phyloP scores from a whole-genome alignment of 2,329 filamentous ascomycete species.

The Salinomyces thailandicus region DNA sequence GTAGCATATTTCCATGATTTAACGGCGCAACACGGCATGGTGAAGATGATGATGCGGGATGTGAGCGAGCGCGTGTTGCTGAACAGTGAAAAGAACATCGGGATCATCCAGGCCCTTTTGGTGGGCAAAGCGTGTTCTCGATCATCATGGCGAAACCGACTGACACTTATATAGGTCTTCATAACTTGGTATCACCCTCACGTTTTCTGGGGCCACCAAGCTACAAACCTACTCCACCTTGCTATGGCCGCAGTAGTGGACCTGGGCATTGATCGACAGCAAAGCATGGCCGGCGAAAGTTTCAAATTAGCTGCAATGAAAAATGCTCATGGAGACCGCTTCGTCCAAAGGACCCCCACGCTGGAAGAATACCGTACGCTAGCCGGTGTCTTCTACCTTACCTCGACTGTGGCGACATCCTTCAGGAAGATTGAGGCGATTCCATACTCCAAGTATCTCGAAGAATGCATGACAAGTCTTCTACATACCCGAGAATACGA shows the following conservation, averaged over 20 bases:
- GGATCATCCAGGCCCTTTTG: constrained; percentile 20
- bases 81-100: constrained; percentile 22
- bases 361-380: constrained; percentile 20
- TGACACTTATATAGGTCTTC: constrained; percentile 2
- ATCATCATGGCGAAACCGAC: background rate
- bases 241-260: constrained; percentile 20
- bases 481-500: constrained; percentile 16
- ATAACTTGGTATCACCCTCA: constrained; percentile 20
- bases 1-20: constrained; percentile 22
- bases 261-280: constrained; percentile 18
- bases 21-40: constrained; percentile 16
- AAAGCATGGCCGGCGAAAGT: constrained; percentile 6
- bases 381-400: constrained; percentile 19
- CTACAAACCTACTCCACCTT: constrained; percentile 20
- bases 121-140: constrained; percentile 1
- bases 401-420: constrained; percentile 19
- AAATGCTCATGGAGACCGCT: constrained; percentile 6
- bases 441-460: constrained; percentile 18
- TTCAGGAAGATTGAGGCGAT: constrained; percentile 23
- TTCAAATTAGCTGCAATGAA: constrained; percentile 13
- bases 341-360: constrained; percentile 4
- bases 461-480: constrained; percentile 14
- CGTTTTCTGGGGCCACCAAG: constrained; percentile 21
- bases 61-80: constrained; percentile 21
- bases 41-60: constrained; percentile 21